Evolutionary conservation across 345 rosid genomes (phyloP).

Genomic region (Gossypioides kirkii): DNA sequence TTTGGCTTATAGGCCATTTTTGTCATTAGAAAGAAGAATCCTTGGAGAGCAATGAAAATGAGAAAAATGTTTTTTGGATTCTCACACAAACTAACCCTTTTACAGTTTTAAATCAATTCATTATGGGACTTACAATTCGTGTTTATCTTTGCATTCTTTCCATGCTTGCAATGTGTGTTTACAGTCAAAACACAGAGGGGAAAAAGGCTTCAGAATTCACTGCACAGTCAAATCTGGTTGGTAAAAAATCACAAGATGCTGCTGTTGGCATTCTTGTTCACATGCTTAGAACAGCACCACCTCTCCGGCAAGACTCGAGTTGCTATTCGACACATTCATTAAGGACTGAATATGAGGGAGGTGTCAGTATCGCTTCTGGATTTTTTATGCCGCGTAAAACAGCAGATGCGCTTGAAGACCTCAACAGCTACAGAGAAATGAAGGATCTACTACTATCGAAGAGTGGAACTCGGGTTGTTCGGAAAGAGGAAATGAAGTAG

Average conservation of each 20-base stretch:
- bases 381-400: constrained; percentile 64
- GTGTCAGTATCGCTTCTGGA: constrained; percentile 55
- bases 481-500: constrained; percentile 25
- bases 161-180: constrained; percentile 12
- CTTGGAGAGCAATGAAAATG: background rate
- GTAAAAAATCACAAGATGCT: constrained; percentile 71
- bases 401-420: constrained; percentile 80
- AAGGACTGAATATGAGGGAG: constrained; percentile 45
- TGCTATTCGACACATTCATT: constrained; percentile 48
- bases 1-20: background rate
- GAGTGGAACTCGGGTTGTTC: constrained; percentile 51
- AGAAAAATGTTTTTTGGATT: background rate
- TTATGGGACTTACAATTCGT: background rate
- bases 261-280: constrained; percentile 88
- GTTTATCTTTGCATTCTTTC: background rate
- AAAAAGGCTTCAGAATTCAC: constrained; percentile 38
- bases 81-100: background rate
- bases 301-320: constrained; percentile 69
- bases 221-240: constrained; percentile 38
- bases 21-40: background rate
- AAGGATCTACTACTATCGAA: constrained; percentile 72
- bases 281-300: constrained; percentile 75
- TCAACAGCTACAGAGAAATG: constrained; percentile 69
- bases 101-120: background rate
- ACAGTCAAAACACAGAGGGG: constrained; percentile 46